Evolutionary conservation across 1,139 yeast species (phyloP), one percentile per base, ranked within the genome.

Genomic region (Debaryomyces udenii): DNA sequence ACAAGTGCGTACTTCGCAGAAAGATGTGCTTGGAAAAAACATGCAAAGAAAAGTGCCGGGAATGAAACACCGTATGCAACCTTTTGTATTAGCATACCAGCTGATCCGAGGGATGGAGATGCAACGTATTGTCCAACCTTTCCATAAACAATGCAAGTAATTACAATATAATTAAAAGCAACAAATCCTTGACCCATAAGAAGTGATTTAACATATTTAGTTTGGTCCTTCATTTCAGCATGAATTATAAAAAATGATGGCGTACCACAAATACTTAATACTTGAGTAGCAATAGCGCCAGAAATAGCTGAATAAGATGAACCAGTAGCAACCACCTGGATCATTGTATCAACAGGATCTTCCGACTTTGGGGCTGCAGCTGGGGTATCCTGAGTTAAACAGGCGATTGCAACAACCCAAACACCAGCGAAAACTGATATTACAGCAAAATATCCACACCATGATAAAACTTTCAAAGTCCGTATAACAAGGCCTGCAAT

Each of bases 401-500:
- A 31, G 10, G 34, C 34, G 17, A 31, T 47, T 4, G 51, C 41
- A n/a, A 47, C 51, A 16, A 44, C n/a, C 51, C 51, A 47, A 16
- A 46, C 42, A 18, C 43, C 40, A 32, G 31, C 5, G 16, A 44
- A 37, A 27, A 47, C 35, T 3, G 47, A 42, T 14, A 27, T 16
- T 13, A 47, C 31, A 6, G 46, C 49, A 10, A 40, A 29, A 29
- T 46, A 47, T 15, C 49, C 49, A 30, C 39, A 37, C 42, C 42
- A 42, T 4, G 51, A 44, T 22, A 47, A 40, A 14, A 38, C 41
- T 33, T 47, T 47, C 49, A 47, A 38, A 14, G 51, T 46, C n/a
- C 51, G 40, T 22, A 31, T 40, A 11, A 32, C 9, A 17, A 41
- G 37, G 11, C 48, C 49, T 27, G 42, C 27, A 9, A 22, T n/a